Conservation (phyloP, 2,329 filamentous ascomycete genomes). For the Sclerotinia borealis region DNA sequence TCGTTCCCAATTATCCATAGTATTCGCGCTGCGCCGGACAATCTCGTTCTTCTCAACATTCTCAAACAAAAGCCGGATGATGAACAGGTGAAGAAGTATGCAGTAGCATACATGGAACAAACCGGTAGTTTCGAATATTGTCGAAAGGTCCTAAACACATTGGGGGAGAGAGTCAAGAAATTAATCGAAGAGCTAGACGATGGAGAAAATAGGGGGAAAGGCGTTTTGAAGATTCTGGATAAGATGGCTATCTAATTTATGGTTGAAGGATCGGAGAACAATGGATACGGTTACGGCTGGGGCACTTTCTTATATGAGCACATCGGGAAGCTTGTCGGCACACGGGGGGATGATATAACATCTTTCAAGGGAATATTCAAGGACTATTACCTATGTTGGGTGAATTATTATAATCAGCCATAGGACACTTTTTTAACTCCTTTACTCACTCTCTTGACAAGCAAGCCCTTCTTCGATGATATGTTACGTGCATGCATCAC, state of each 20-base stretch:
- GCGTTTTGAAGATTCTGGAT: constrained; percentile 62
- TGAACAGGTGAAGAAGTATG: constrained; percentile 84
- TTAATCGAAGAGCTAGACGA: constrained; percentile 60
- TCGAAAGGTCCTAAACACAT: constrained; percentile 55
- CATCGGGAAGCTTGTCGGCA: too few relatives aligned
- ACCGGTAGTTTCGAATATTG: constrained; percentile 90
- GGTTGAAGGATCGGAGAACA: too few relatives aligned
- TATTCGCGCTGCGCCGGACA: constrained; percentile 68
- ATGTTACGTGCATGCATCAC: too few relatives aligned
- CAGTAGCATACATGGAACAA: constrained; percentile 82
- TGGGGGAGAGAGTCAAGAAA: constrained; percentile 57
- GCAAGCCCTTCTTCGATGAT: too few relatives aligned
- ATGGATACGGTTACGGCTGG: too few relatives aligned
- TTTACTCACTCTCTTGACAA: too few relatives aligned
- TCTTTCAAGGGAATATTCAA: too few relatives aligned
- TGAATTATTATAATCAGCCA: too few relatives aligned
- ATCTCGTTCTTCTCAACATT: constrained; percentile 83
- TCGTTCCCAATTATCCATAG: constrained; percentile 93
- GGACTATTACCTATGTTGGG: too few relatives aligned
- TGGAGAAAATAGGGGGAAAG: constrained; percentile 45
- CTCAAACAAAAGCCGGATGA: constrained; percentile 83
- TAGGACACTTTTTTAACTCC: too few relatives aligned
- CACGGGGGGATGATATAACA: too few relatives aligned
- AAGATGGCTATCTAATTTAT: constrained; percentile 45
- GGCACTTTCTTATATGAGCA: too few relatives aligned